These are phyloP conservation scores for Colletotrichum truncatum DNA, from an alignment of 2,329 filamentous ascomycete species.

Conservation along the genomic window DNA sequence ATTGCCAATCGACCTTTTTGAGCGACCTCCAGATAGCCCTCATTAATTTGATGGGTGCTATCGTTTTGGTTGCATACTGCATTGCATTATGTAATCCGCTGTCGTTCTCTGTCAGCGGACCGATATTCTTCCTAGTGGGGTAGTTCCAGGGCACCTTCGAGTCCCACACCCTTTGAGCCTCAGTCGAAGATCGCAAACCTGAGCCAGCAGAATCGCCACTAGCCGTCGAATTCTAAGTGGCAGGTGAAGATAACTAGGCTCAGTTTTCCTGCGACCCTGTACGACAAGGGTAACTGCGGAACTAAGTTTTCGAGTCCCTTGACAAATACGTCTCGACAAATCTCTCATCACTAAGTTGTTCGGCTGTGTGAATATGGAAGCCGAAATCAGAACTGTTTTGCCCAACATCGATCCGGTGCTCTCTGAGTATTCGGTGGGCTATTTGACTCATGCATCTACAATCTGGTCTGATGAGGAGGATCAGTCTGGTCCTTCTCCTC, in stretches of 20 bases:
- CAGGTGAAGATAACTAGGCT: not conserved
- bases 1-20: too few relatives aligned
- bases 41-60: too few relatives aligned
- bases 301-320: not conserved
- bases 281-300: not conserved
- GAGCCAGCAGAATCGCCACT: not conserved
- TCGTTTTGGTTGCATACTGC: too few relatives aligned
- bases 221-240: not conserved
- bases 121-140: not conserved
- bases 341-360: not conserved
- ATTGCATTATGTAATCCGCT: too few relatives aligned
- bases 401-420: conserved; percentile 89
- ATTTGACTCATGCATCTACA: conserved; percentile 91
- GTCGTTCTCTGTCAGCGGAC: too few relatives aligned
- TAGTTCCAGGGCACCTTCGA: not conserved
- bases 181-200: not conserved
- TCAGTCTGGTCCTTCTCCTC: conserved; percentile 73
- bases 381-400: conserved; percentile 84
- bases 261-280: not conserved
- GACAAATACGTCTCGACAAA: not conserved
- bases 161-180: not conserved
- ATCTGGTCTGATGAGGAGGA: conserved; percentile 81
- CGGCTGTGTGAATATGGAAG: conserved; percentile 73
- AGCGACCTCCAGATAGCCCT: too few relatives aligned
- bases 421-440: conserved; percentile 93